phyloP scores from a whole-genome alignment of 1,284 basidiomycete genomes.

The Phenoliferia sp. region DNA sequence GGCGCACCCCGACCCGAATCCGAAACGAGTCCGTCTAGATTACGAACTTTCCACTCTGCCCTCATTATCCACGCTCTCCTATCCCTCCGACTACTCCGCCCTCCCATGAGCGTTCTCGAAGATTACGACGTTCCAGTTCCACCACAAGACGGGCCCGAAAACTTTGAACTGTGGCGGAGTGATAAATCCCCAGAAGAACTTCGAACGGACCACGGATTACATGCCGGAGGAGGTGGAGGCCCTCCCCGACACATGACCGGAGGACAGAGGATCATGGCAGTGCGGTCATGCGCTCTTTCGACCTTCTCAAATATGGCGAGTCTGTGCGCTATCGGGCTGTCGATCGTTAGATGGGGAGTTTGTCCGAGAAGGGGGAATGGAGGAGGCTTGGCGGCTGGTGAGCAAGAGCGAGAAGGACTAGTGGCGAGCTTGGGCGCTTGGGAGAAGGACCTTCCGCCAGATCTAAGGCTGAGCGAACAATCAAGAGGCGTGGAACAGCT shows the following conservation, averaged over 20 bases:
- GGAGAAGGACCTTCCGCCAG: constrained; percentile 9
- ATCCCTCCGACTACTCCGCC: constrained; percentile 13
- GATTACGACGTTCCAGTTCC: constrained; percentile 22
- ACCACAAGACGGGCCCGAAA: constrained; percentile 20
- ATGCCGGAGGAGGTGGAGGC: too few relatives aligned
- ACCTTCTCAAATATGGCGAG: constrained; percentile 16
- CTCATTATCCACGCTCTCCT: constrained; percentile 28
- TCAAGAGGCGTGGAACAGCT: constrained; percentile 2
- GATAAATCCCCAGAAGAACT: constrained; percentile 23
- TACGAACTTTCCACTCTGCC: constrained; percentile 21
- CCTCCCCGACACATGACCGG: too few relatives aligned
- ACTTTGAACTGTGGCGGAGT: constrained; percentile 28
- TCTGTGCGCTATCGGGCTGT: constrained; percentile 22
- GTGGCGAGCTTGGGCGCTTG: constrained; percentile 9
- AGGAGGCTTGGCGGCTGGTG: constrained; percentile 8
- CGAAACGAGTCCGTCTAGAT: constrained; percentile 7
- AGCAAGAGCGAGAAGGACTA: constrained; percentile 14
- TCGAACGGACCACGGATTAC: constrained; percentile 5
- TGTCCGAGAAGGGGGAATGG: constrained; percentile 15
- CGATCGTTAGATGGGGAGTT: constrained; percentile 13
- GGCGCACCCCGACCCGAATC: background rate
- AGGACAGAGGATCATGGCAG: too few relatives aligned
- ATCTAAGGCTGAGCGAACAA: constrained; percentile 13
- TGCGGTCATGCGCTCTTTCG: constrained; percentile 16
- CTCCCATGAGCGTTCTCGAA: constrained; percentile 17